Evolutionary conservation across 345 rosid genomes (phyloP), one percentile per base, ranked within the genome.

Genomic region (Eucalyptus pumila): DNA sequence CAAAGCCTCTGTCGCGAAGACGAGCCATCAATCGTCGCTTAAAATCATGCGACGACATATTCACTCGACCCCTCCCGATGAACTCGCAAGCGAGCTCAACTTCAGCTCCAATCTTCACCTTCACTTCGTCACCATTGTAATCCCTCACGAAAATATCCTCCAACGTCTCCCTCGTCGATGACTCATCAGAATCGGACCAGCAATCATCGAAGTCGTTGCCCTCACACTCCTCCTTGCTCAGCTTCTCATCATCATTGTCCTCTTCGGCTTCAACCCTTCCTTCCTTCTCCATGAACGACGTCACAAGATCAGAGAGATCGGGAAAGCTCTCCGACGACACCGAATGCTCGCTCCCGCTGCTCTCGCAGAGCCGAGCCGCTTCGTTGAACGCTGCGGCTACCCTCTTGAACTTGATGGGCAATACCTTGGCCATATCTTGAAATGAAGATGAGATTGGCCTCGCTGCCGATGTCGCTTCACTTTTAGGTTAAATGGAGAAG

Each of bases 311-410:
- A 27, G 94, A 96, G 24, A 97, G 95, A 91, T 98, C 94, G 4
- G 90, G 72, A 23, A 91, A 86, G 51, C 92, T 91, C 14, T 93
- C 93, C 11, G 93, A 30, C 14, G 88, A 26, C 6, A 85, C 88
- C 48, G 88, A 95, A 88, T 94, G 95, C 89, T 97, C 98, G 86
- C 98, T 98, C 16, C 97, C 96, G 81, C 99, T 95, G 90, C 97
- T 98, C 91, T 92, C 94, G 52, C 91, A 87, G 85, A 89, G 92
- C 87, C 89, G 87, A 8, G 93, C 94, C 54, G 51, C 93, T 32
- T 92, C 90, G 23, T 94, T 89, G 49, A 95, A 95, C 65, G 94
- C 94, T 3, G 62, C 87, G 1, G 89, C 86, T 10, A 88, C 87
- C 83, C 89, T 86, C 52, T 34, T 72, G 88, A 88, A 80, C 88